phyloP scores from a whole-genome alignment of 257 asterid species.

The Solanum commersonii region DNA sequence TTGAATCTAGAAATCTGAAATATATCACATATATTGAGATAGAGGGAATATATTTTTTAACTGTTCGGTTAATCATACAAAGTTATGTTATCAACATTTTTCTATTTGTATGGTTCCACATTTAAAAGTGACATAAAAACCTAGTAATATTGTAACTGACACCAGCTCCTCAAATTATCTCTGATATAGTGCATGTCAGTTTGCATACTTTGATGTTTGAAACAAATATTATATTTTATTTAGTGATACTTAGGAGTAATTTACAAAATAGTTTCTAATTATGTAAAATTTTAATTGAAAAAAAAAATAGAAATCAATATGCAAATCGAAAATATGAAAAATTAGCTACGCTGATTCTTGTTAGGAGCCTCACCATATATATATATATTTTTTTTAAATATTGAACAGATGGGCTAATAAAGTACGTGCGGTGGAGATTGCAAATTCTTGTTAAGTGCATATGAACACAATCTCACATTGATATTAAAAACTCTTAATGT shows the following conservation, averaged over 20 bases:
- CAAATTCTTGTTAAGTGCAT: background rate
- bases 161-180: background rate
- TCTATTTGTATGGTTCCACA: background rate
- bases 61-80: constrained; percentile 3
- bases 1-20: too few relatives aligned
- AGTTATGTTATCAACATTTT: background rate
- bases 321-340: background rate
- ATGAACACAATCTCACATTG: background rate
- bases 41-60: background rate
- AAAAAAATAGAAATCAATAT: background rate
- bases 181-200: background rate
- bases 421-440: background rate
- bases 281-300: background rate
- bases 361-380: background rate
- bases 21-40: too few relatives aligned
- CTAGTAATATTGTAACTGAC: background rate
- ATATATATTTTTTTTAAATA: background rate
- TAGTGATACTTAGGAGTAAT: background rate
- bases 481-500: background rate
- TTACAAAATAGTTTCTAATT: background rate
- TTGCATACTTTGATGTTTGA: background rate
- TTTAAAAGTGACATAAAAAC: background rate
- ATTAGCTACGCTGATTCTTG: background rate
- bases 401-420: background rate
- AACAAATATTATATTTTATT: background rate